A percentile compares a stretch with the other conserved stretches of the same genome.
Conservation (phyloP, 2,329 filamentous ascomycete genomes). For the Acrocalymma vagum region DNA sequence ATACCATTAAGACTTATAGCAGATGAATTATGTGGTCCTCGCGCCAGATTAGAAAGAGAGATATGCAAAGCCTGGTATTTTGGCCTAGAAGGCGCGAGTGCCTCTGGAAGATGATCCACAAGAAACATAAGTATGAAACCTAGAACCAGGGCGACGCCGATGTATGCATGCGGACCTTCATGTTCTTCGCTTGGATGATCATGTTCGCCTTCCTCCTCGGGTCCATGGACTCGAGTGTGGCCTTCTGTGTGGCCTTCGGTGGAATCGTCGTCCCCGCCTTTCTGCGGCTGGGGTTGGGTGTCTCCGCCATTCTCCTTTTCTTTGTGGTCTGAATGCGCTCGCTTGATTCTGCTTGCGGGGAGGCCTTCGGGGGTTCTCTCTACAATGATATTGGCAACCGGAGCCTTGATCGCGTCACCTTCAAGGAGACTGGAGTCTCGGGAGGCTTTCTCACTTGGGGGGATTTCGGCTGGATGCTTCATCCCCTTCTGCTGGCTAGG, state of each 20-base stretch:
- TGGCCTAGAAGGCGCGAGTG: constrained; percentile 60
- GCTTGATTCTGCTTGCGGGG: constrained; percentile 27
- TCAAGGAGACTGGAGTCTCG: constrained; percentile 20
- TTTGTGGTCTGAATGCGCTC: constrained; percentile 25
- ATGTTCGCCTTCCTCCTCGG: constrained; percentile 50
- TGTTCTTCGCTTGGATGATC: constrained; percentile 53
- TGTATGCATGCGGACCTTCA: constrained; percentile 73
- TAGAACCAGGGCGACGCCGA: constrained; percentile 84
- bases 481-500: constrained; percentile 36
- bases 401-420: constrained; percentile 28
- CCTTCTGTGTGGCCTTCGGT: constrained; percentile 48
- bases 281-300: constrained; percentile 35
- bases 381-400: constrained; percentile 25
- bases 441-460: constrained; percentile 23
- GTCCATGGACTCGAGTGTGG: constrained; percentile 44
- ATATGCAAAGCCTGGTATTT: constrained; percentile 81
- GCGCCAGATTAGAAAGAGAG: constrained; percentile 81
- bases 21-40: constrained; percentile 53
- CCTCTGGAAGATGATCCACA: constrained; percentile 68
- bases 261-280: constrained; percentile 48
- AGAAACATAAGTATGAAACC: constrained; percentile 98
- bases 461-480: constrained; percentile 31
- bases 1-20: constrained; percentile 44
- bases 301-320: constrained; percentile 32
- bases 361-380: constrained; percentile 29